Evolutionary conservation across 495 filamentous ascomycete genomes (phyloP), one percentile per base, ranked within the genome.

Genomic region (Penicillium cinerascens): DNA sequence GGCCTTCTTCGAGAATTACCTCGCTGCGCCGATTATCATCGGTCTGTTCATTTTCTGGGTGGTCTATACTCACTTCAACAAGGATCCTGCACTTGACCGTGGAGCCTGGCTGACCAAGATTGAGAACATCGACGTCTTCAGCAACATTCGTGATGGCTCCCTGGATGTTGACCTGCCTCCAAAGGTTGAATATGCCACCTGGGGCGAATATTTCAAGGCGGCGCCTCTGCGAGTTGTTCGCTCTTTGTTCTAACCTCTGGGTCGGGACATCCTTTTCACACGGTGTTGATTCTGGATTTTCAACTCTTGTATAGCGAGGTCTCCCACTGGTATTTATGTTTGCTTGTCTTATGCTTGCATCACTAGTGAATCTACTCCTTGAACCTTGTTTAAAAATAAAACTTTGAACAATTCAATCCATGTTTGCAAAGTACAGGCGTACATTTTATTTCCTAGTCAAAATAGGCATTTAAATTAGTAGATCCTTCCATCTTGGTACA

Each of bases 1-100:
- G 55, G 63, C 47, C 16, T 88, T 87, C 76, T 89, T 89, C 72
- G 56, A 81, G 54, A 58, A 63, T 26, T 87, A 85, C 59, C 83
- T 88, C 8, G 82, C 84, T 2, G 64, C 73, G 5, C 78, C 78
- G 13, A 65, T 87, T 36, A 77, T 86, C 49, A 69, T 87, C 13
- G 47, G 44, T 17, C 63, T 77, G 11, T 76, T 71, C 56, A 17
- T 73, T 20, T 6, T 44, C 46, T 75, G 72, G 72, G 54, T 69
- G 9, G 15, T 68, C 16, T 71, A 62, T 35, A 60, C 57, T 11
- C 27, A 44, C 5, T 29, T 51, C 33, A 64, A 55, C 45, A 63
- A 63, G 25, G 52, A 68, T 9, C 65, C 62, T 3, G 38, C 22
- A 7, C 55, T 65, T n/a, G 62, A 68, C 6, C 63, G 59, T 20